phyloP scores from a whole-genome alignment of 2,329 filamentous ascomycete genomes.

The Trichoderma koningiopsis region DNA sequence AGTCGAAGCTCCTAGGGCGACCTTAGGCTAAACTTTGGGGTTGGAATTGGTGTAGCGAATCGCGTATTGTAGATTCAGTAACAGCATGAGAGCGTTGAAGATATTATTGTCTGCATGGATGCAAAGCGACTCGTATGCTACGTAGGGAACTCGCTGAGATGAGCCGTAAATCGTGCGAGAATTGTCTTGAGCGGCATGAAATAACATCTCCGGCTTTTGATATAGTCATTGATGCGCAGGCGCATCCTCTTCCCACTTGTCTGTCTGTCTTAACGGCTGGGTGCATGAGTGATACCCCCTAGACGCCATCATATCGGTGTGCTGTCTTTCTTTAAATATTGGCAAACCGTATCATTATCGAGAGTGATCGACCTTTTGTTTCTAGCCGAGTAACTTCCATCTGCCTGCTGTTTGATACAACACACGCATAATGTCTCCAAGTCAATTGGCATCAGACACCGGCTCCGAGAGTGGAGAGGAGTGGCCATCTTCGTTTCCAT shows the following conservation, averaged over 20 bases:
- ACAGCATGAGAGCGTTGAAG: neutral
- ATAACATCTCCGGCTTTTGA: neutral
- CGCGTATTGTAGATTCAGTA: neutral
- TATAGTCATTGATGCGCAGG: neutral
- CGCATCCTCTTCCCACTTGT: neutral
- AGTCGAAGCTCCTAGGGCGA: neutral
- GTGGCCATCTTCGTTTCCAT: neutral
- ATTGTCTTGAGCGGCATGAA: neutral
- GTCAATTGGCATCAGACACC: neutral
- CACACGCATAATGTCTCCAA: neutral
- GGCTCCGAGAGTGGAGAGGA: constrained; percentile 6
- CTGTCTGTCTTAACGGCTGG: neutral
- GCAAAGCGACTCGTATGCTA: neutral
- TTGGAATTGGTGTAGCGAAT: neutral
- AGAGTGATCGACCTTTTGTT: neutral
- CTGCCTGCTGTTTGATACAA: neutral
- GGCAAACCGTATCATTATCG: neutral
- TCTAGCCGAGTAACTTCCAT: neutral
- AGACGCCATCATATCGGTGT: neutral
- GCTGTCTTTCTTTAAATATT: neutral
- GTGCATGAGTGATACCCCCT: neutral
- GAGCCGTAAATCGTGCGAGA: neutral
- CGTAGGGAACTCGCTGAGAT: neutral
- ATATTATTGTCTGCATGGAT: neutral
- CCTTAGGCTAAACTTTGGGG: neutral